These are phyloP conservation scores for Thuidium tamariscinum DNA, from an alignment of 225 moss, liverwort and hornwort genomes.

Conservation along the genomic window DNA sequence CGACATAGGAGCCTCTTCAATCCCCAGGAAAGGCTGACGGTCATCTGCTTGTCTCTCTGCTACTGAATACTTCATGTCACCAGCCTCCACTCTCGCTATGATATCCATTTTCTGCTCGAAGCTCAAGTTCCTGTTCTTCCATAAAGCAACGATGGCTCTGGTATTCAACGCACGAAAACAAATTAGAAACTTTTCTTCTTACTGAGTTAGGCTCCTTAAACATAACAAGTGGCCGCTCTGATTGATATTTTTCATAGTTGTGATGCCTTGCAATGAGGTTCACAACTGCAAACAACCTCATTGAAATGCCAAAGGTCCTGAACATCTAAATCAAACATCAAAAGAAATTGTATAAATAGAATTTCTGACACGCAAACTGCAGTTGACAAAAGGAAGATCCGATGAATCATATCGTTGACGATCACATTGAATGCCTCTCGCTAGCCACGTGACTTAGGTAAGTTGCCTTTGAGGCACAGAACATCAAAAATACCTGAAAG, in stretches of 20 bases:
- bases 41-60: conserved; percentile 77
- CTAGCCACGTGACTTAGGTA: background rate
- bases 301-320: background rate
- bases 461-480: background rate
- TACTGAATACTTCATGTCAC: conserved; percentile 75
- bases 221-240: background rate
- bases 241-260: background rate
- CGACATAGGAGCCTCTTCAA: conserved; percentile 81
- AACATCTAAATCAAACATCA: background rate
- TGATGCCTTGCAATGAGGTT: background rate
- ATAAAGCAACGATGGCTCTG: conserved; percentile 82
- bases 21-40: conserved; percentile 52
- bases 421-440: background rate
- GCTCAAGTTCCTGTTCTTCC: conserved; percentile 74
- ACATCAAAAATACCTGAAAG: conserved; percentile 47
- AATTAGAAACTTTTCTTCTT: background rate
- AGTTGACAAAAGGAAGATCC: background rate
- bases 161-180: background rate
- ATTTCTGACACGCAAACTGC: background rate
- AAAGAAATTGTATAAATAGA: background rate
- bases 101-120: conserved; percentile 91
- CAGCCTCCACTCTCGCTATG: conserved; percentile 73
- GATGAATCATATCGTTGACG: background rate
- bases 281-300: background rate
- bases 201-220: background rate